Evolutionary conservation across 768 basidiomycete species (phyloP), one percentile per base, ranked within the genome.

Genomic region (Mycena floridula): DNA sequence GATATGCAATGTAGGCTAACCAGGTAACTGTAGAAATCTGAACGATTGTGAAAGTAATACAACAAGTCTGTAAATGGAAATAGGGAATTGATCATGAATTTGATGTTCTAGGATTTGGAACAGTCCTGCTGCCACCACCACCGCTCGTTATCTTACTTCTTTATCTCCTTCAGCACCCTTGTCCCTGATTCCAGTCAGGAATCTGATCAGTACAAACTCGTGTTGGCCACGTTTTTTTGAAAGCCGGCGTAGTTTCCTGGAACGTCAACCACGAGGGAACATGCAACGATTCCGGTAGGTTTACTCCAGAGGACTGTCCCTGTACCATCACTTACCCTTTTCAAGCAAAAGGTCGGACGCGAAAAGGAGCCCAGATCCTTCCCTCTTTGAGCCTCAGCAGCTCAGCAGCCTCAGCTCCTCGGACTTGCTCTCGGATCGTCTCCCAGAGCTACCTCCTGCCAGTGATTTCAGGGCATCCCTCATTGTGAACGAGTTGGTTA

Each of bases 261-360:
- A n/a, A n/a, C n/a, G 84, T 77, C 71, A 65, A 67, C 79, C 79
- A 72, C 76, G 76, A 82, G 79, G 75, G 58, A 50, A 47, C 52
- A 89, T 90, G 87, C 69, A 85, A 72, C 84, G 83, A 57, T 85
- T 89, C 67, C 88, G 88, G 88, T 87, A 72, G 69, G 85, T 60
- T 49, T 43, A 45, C 50, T 48, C 54, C 50, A 46, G 54, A 54
- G 54, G 49, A 43, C 54, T 55, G 52, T 50, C 45, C 47, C 46
- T 46, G 50, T 37, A 30, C 43, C 56, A 47, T 24, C 41, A 30
- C 25, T 46, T 48, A 43, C 45, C 44, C 37, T 46, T 50, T 48
- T 39, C 42, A 47, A 91, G 89, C 59, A 89, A 83, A 77, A 83
- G 70, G 65, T 79, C 78, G 50, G 79, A 79, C 64, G 59, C 57